phyloP scores from a whole-genome alignment of 768 basidiomycete genomes.

The Boletus speciosus region DNA sequence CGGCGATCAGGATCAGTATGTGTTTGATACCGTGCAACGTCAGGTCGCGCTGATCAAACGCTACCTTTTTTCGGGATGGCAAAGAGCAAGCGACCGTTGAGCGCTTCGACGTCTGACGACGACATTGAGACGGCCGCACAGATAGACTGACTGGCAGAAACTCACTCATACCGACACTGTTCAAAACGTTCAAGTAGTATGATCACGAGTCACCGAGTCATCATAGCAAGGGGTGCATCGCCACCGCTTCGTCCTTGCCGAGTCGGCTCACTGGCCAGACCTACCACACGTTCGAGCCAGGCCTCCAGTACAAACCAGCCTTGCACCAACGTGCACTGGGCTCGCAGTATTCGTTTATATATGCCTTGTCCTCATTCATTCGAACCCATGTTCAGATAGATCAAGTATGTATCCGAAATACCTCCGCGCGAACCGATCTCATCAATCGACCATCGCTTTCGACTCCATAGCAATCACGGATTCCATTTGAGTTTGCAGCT shows the following conservation, averaged over 20 bases:
- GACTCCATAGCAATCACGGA: too few relatives aligned
- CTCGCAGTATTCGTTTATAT: background rate
- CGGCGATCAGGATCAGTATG: conserved; percentile 6
- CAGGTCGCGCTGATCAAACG: background rate
- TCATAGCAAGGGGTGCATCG: too few relatives aligned
- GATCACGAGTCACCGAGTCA: background rate
- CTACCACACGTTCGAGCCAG: too few relatives aligned
- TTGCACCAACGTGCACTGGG: too few relatives aligned
- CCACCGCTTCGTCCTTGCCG: too few relatives aligned
- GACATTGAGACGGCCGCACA: background rate
- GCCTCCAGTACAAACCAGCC: too few relatives aligned
- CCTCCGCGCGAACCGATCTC: background rate
- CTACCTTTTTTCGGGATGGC: conserved; percentile 97
- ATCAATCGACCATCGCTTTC: background rate
- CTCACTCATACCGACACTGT: conserved; percentile 24
- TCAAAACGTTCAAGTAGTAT: background rate
- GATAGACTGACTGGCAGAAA: background rate
- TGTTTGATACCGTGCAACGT: background rate
- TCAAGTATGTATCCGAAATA: too few relatives aligned
- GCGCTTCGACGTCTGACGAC: conserved; percentile 59
- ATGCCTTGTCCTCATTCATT: too few relatives aligned
- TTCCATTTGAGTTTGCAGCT: too few relatives aligned
- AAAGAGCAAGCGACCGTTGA: conserved; percentile 85
- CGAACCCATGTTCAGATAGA: background rate
- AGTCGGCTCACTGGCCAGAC: too few relatives aligned